Evolutionary conservation across 2,329 filamentous ascomycete genomes (phyloP), one percentile per base, ranked within the genome.

Genomic region (Dendryphion nanum): DNA sequence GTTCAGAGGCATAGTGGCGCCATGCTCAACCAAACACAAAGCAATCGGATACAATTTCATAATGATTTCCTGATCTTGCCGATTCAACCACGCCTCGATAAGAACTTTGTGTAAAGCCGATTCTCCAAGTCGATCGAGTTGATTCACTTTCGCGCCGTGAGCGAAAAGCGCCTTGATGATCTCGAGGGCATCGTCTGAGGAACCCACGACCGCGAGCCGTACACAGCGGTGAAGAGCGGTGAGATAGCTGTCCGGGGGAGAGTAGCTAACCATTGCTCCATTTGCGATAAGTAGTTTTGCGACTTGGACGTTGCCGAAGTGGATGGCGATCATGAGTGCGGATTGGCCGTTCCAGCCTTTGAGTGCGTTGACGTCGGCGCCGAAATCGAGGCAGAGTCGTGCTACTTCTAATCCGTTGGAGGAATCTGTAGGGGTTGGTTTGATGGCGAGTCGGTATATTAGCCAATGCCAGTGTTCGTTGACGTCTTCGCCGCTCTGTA

Each of bases 341-440:
- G 42, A 46, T 32, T 51, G 46, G 18, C 47, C 48, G 33, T 51
- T 51, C 48, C 48, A 51, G 8, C 44, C 46, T 24, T 51, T 45
- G 7, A 45, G 26, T 4, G 41, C 41, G 26, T 51, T 47, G 8
- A 49, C 44, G 18, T 51, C 48, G 14, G 48, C 48, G 20, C 46
- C 48, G 26, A 43, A 44, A 17, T 49, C 41, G 30, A 51, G 41
- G 24, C 41, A 51, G 10, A 51, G 36, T 4, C 37, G 42, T 18
- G 48, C 48, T 12, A 51, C 37, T 23, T 51, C 43, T n/a, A 51
- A 33, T 1, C 36, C 41, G 15, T 37, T 44, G 7, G 28, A 18
- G 0, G 37, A 39, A 12, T 31, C 29, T 6, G 23, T 16, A 5
- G 37, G 21, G 17, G 30, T 21, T 5, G 46, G 41, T 1, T 40